Base-by-base conservation (phyloP, 2,329 filamentous ascomycete species). In the Phyllosticta ampelicida region DNA sequence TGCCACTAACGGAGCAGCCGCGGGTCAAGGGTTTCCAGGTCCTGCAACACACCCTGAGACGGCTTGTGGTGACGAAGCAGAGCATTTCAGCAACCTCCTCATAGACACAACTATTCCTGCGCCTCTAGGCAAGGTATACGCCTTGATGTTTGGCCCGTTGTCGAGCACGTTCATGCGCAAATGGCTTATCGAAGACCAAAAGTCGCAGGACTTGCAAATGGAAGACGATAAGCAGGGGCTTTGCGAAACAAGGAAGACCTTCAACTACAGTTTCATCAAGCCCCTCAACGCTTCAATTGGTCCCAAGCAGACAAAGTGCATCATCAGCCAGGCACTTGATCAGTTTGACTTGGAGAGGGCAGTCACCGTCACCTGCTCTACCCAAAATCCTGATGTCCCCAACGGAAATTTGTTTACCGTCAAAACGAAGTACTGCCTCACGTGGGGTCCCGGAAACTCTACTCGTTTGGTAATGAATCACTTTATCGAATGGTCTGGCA, bases 341-440 rank as follows among this genome's bases (percentile, higher is more conserved):
- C 78, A 81, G 51, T 78, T 95, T 28, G 92, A 99, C 69, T 78
- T 95, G 16, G 92, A 97, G 58, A 95, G 91, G 70, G 83, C 88
- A 1, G 83, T 96, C 59, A 88, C 86, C 55, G 79, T 99, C n/a
- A 84, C 84, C 2, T 84, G 90, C 59, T 86, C 84, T 28, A 96
- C 90, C 0, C 87, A 92, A 67, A 99, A 87, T 13, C 94, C 94
- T 0, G 95, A 99, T 70, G 94, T 99, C 1, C 94, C 94, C 0
- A 96, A 85, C 68, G 94, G 94, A 30, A 95, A 90, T 68, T 82
- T 95, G 3, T 99, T 99, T 68, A 82, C 83, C 44, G 87, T 89
- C 51, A 97, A 96, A 74, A 99, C 94, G 2, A 89, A 87, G 65
- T 99, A 97, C 68, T 96, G 95, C 67, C 78, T 99, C 20, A 89